These are phyloP conservation scores for Ophiostoma piceae DNA, from an alignment of 2,329 filamentous ascomycete species.

Conservation along the genomic window DNA sequence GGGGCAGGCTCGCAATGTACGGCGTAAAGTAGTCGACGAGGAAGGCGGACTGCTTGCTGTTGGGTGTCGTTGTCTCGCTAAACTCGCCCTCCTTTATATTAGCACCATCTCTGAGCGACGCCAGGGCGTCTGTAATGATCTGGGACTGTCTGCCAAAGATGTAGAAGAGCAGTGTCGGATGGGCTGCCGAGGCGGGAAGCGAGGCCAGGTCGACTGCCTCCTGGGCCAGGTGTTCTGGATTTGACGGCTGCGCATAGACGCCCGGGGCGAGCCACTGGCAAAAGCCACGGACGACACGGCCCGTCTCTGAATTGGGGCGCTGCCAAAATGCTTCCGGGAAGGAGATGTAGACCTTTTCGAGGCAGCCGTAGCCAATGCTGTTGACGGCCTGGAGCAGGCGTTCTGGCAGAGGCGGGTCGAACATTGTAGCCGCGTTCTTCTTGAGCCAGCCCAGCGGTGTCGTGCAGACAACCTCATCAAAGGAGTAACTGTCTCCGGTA, in stretches of 20 bases:
- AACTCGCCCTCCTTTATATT: background rate
- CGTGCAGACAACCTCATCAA: conserved; percentile 66
- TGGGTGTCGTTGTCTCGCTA: conserved; percentile 30
- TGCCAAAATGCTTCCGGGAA: conserved; percentile 75
- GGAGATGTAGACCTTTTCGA: conserved; percentile 61
- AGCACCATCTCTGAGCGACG: conserved; percentile 32
- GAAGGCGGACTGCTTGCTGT: conserved; percentile 47
- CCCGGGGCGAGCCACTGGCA: conserved; percentile 68
- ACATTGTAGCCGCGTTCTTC: conserved; percentile 49
- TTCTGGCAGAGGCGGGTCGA: conserved; percentile 55
- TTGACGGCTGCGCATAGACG: conserved; percentile 56
- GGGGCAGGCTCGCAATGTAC: conserved; percentile 69
- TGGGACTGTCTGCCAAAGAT: conserved; percentile 59
- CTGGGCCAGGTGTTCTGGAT: conserved; percentile 64
- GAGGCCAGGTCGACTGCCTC: conserved; percentile 72
- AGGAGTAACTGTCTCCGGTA: conserved; percentile 44
- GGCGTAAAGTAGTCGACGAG: conserved; percentile 66
- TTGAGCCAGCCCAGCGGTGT: conserved; percentile 65
- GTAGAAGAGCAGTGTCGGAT: conserved; percentile 84
- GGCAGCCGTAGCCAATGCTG: conserved; percentile 62
- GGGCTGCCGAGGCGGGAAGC: conserved; percentile 52
- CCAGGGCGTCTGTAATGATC: conserved; percentile 46
- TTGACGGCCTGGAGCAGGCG: conserved; percentile 56
- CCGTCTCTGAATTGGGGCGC: conserved; percentile 35
- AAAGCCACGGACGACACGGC: conserved; percentile 56